A percentile compares a stretch with the other conserved stretches of the same genome.
Conservation (phyloP, 2,329 filamentous ascomycete genomes). For the Monascus ruber region DNA sequence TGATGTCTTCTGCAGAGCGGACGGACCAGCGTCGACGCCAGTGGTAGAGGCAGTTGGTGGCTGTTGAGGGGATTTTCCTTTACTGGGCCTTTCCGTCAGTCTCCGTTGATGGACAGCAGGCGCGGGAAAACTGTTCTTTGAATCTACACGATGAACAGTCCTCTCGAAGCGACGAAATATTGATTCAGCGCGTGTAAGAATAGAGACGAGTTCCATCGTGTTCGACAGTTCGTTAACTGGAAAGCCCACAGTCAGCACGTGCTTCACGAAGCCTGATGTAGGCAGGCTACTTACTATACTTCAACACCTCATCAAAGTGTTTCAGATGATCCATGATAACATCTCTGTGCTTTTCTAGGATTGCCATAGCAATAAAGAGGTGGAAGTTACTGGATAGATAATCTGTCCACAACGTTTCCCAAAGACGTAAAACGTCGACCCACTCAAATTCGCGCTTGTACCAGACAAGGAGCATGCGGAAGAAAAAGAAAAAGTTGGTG, state of each 20-base stretch:
- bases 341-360: constrained; percentile 89
- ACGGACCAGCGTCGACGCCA: not conserved
- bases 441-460: constrained; percentile 96
- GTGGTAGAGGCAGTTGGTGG: constrained; percentile 5
- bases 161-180: constrained; percentile 82
- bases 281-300: constrained; percentile 59
- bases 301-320: constrained; percentile 93
- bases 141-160: constrained; percentile 82
- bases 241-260: not conserved
- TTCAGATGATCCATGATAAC: constrained; percentile 91
- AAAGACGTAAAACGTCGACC: constrained; percentile 73
- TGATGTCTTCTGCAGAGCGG: constrained; percentile 8
- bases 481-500: constrained; percentile 99
- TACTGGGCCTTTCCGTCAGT: constrained; percentile 16
- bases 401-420: constrained; percentile 94
- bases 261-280: not conserved
- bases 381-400: constrained; percentile 83
- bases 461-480: constrained; percentile 97
- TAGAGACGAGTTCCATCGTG: constrained; percentile 81
- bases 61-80: constrained; percentile 21
- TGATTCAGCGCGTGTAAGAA: constrained; percentile 74
- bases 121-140: constrained; percentile 72
- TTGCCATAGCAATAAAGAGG: constrained; percentile 84
- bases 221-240: constrained; percentile 88
- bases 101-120: constrained; percentile 41